A percentile compares a stretch with the other conserved stretches of the same genome.
phyloP scores from a whole-genome alignment of 805 yeast genomes.

The Torulaspora gathmanii region DNA sequence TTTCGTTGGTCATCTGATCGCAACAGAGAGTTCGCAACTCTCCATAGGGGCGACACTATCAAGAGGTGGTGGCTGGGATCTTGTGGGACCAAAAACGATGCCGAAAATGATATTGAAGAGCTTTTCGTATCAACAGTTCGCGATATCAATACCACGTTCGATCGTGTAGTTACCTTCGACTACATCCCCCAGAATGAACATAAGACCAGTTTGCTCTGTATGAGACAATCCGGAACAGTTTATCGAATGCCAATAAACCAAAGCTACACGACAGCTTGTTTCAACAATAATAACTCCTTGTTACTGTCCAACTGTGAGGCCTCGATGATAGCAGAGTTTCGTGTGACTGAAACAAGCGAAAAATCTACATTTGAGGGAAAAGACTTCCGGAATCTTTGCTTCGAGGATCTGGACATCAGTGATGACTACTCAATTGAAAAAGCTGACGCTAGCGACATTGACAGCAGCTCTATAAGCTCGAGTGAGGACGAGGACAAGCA shows the following conservation, averaged over 20 bases:
- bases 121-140: conserved; percentile 71
- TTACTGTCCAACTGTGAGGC: conserved; percentile 45
- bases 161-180: conserved; percentile 80
- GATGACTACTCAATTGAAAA: conserved; percentile 21
- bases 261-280: conserved; percentile 55
- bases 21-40: conserved; percentile 69
- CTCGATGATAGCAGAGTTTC: conserved; percentile 28
- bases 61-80: conserved; percentile 76
- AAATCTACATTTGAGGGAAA: conserved; percentile 21
- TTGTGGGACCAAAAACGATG: conserved; percentile 37
- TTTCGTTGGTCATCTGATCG: conserved; percentile 63
- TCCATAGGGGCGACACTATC: conserved; percentile 71
- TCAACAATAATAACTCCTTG: conserved; percentile 66
- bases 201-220: conserved; percentile 68
- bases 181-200: conserved; percentile 59
- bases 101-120: conserved; percentile 43
- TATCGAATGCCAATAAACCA: conserved; percentile 73
- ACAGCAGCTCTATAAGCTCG: conserved; percentile 13
- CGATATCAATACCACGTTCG: conserved; percentile 70
- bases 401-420: conserved; percentile 33
- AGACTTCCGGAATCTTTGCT: conserved; percentile 25
- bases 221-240: conserved; percentile 86
- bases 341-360: conserved; percentile 21
- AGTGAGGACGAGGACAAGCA: conserved; percentile 22
- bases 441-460: conserved; percentile 19